Evolutionary conservation across 176 grass and related monocot genomes (phyloP).

Genomic region (Carex pumila): DNA sequence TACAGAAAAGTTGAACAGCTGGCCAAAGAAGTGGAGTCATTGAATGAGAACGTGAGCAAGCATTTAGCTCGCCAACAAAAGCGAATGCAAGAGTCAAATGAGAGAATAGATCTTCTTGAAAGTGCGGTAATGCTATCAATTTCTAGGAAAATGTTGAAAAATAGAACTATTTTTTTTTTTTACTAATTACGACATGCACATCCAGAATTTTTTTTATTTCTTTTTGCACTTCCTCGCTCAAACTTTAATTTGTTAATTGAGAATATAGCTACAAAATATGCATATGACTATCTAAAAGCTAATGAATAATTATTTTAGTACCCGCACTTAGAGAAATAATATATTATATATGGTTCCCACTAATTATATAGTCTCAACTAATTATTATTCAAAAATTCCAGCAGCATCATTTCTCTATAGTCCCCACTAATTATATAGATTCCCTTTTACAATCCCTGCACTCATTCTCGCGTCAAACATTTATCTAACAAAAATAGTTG

Average conservation of each 20-base stretch:
- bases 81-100: conserved; percentile 66
- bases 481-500: too few relatives aligned
- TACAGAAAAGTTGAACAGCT: conserved; percentile 87
- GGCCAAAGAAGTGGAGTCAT: conserved; percentile 73
- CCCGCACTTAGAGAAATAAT: too few relatives aligned
- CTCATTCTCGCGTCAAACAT: too few relatives aligned
- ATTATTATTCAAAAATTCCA: too few relatives aligned
- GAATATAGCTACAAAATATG: not conserved
- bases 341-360: too few relatives aligned
- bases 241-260: not conserved
- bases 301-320: too few relatives aligned
- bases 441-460: too few relatives aligned
- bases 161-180: not conserved
- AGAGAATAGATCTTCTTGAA: conserved; percentile 71
- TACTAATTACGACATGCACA: not conserved
- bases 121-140: conserved; percentile 57
- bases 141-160: not conserved
- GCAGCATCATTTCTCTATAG: too few relatives aligned
- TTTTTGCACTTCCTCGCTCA: not conserved
- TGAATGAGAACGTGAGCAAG: conserved; percentile 66
- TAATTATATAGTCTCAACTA: too few relatives aligned
- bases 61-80: conserved; percentile 66
- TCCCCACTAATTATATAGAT: too few relatives aligned
- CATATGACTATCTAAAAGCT: not conserved
- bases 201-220: not conserved